Conservation (phyloP, 345 rosid genomes). For the Hevea brasiliensis region DNA sequence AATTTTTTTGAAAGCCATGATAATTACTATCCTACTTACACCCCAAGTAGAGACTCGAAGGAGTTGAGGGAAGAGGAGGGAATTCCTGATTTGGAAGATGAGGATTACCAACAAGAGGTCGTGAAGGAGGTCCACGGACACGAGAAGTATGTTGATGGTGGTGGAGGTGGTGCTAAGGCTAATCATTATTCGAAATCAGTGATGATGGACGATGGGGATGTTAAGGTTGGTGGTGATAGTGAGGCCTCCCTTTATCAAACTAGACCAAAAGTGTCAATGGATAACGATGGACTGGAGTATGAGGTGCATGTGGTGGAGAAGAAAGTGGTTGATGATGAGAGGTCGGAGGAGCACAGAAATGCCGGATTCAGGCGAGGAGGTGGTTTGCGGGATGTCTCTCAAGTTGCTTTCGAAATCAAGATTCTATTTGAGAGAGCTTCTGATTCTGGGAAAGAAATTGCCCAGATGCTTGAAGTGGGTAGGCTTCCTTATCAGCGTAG, state of each 20-base stretch:
- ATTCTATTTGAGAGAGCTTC: conserved; percentile 76
- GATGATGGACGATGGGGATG: conserved; percentile 28
- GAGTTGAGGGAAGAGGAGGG: conserved; percentile 91
- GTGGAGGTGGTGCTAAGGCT: not conserved
- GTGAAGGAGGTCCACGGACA: conserved; percentile 67
- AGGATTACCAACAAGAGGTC: conserved; percentile 57
- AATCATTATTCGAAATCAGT: conserved; percentile 35
- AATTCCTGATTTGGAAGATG: conserved; percentile 95
- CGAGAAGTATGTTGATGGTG: conserved; percentile 38
- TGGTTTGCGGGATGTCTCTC: conserved; percentile 45
- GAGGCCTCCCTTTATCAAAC: conserved; percentile 46
- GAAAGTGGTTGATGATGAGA: conserved; percentile 54
- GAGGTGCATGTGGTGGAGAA: conserved; percentile 87
- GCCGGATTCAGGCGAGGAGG: conserved; percentile 33
- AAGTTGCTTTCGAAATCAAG: conserved; percentile 68
- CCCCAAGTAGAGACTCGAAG: conserved; percentile 67
- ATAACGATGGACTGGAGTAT: conserved; percentile 50
- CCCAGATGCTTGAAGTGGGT: conserved; percentile 85
- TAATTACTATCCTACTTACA: conserved; percentile 44
- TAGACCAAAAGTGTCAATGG: conserved; percentile 46
- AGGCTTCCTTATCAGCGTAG: conserved; percentile 73
- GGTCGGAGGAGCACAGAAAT: conserved; percentile 41
- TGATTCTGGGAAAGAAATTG: conserved; percentile 74
- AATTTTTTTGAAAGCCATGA: conserved; percentile 57
- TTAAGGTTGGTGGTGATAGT: conserved; percentile 28